phyloP scores from a whole-genome alignment of 371 early-diverging fungal genomes.

The Circinella minor region DNA sequence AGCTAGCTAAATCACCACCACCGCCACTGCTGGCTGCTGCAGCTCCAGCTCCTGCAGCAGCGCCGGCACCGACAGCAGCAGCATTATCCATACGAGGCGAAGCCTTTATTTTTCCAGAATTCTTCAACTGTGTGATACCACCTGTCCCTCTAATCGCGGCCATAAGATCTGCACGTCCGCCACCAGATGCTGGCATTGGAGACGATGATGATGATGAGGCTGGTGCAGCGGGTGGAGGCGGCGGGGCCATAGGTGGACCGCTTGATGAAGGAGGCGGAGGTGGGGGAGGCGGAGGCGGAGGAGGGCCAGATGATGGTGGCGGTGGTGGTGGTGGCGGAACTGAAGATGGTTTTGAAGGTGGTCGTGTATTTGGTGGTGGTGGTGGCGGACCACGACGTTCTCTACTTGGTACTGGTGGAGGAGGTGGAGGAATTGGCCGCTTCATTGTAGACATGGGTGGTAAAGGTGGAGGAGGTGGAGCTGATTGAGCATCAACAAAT shows the following conservation, averaged over 20 bases:
- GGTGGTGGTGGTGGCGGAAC: conserved; percentile 15
- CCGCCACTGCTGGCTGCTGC: conserved; percentile 6
- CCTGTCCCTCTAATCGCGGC: conserved; percentile 50
- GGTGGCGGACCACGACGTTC: conserved; percentile 39
- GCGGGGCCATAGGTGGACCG: conserved; percentile 11
- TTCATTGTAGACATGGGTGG: conserved; percentile 29
- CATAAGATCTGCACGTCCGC: conserved; percentile 38
- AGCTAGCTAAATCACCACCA: conserved; percentile 23
- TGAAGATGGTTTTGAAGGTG: conserved; percentile 17
- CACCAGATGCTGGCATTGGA: conserved; percentile 17
- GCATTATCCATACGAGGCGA: neutral
- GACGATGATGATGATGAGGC: conserved; percentile 27
- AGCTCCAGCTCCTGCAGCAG: conserved; percentile 13
- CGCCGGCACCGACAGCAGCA: conserved; percentile 15
- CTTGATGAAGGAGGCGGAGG: conserved; percentile 32
- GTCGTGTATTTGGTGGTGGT: conserved; percentile 26
- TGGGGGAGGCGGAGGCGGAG: conserved; percentile 15
- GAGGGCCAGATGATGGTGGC: neutral
- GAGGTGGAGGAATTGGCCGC: conserved; percentile 29
- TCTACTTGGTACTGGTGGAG: conserved; percentile 39
- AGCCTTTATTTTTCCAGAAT: conserved; percentile 12
- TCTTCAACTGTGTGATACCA: conserved; percentile 35
- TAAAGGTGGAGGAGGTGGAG: conserved; percentile 5
- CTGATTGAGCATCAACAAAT: conserved; percentile 6
- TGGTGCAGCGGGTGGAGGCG: conserved; percentile 26